Base-by-base conservation (phyloP, 192 early-diverging fungal genomes). In the Coemansia furcata region DNA sequence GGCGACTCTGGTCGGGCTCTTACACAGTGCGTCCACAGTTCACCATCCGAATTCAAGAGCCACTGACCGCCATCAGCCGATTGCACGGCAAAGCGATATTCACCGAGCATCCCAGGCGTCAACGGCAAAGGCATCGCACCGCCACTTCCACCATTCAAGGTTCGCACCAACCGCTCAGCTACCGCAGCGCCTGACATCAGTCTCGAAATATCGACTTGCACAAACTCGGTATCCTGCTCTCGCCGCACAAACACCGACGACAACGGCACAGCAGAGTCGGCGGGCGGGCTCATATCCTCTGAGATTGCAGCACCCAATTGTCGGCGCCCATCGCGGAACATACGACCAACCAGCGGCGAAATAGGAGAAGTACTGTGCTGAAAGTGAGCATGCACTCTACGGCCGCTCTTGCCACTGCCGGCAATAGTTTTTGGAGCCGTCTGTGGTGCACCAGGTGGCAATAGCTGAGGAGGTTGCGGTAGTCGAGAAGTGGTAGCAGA, bases 11-110 rank as follows among this genome's bases (percentile, higher is more conserved):
- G 4, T 4, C 57, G 42, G 4, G 71, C 59, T 6, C 63, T 40
- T 32, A 62, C 14, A 26, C 71, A 67, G 52, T 67, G 71, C 35
- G 44, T 50, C 71, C 71, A 73, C 60, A 73, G 49, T 19, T 73
- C 71, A 50, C 52, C 39, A 6, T 67, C 71, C 14, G 71, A 73
- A 0, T 37, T 49, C 10, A 73, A 30, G 10, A 21, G 37, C 11
- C 55, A 42, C 60, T 29, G 19, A 9, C 37, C 17, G 54, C 60
- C 52, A 36, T 64, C 61, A 10, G 40, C 12, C 39, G 26, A 17
- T 36, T 39, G 62, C 11, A 38, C 38, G 2, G 59, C 68, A 63
- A 68, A 68, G 36, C 30, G 49, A 35, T 43, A 62, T 3, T 63
- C 38, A n/a, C 42, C 33, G 1, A 63, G 32, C 23, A 59, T 19